phyloP scores from a whole-genome alignment of 2,329 filamentous ascomycete species.

The Chalaropsis thielavioides region DNA sequence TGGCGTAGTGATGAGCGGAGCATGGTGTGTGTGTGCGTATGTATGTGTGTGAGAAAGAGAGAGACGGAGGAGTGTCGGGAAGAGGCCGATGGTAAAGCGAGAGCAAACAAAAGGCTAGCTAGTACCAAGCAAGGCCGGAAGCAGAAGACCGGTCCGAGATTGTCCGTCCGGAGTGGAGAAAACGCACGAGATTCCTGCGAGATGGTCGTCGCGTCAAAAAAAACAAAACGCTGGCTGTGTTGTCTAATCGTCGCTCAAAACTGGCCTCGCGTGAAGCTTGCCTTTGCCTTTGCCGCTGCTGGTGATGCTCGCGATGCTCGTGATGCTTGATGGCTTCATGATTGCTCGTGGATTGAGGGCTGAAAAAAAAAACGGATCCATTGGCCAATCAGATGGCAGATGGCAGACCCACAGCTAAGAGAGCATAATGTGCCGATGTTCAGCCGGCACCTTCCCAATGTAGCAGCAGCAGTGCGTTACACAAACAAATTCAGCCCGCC shows the following conservation, averaged over 20 bases:
- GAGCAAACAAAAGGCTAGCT: not conserved
- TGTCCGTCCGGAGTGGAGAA: not conserved
- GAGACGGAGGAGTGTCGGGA: not conserved
- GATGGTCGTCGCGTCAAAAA: too few relatives aligned
- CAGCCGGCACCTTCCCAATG: not conserved
- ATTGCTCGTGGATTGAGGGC: not conserved
- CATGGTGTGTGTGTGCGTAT: slow-evolving; percentile 4
- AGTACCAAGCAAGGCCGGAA: not conserved
- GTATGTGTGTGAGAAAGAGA: not conserved
- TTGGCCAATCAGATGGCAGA: slow-evolving; percentile 5
- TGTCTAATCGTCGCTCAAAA: too few relatives aligned
- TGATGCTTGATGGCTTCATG: not conserved
- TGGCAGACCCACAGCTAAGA: not conserved
- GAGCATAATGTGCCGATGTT: not conserved
- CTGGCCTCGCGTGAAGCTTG: too few relatives aligned
- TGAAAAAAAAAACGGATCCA: not conserved
- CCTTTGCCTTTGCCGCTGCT: not conserved
- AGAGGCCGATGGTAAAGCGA: not conserved
- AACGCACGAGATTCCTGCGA: too few relatives aligned
- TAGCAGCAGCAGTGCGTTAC: not conserved
- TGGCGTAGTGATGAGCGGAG: slow-evolving; percentile 17
- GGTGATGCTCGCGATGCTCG: not conserved
- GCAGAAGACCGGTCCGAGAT: not conserved
- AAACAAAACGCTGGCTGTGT: too few relatives aligned
- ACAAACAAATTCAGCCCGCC: not conserved